Base-by-base conservation (phyloP, 1,284 basidiomycete genomes). In the Sanghuangporus sanghuang region DNA sequence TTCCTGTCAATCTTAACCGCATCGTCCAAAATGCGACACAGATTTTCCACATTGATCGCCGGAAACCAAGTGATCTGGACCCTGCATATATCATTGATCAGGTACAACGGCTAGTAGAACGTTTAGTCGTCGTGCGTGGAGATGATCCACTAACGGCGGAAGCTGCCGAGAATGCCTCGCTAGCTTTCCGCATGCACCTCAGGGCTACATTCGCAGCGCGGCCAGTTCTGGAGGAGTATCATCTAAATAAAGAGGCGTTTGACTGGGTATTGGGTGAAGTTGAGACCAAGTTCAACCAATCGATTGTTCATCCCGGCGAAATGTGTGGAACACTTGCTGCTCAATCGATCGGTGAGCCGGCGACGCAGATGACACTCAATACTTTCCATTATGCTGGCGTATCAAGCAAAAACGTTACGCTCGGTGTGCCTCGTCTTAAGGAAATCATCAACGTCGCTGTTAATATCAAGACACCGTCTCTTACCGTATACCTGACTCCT, bases 351-450 rank as follows among this genome's bases (percentile, higher is more conserved):
- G 97, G 97, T 76, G 97, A 99, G 81, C 97, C 97, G 0, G 97
- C 97, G 2, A 99, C 97, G 1, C 96, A 98, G 78, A 98, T 98
- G 96, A 98, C 95, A 11, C 77, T 98, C 64, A 93, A 98, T 75
- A 98, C 95, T 0, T 98, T 98, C 90, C 96, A 98, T 78, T 98
- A 97, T 74, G 96, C 96, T 68, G 96, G 96, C 90, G 96, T 98
- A 35, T 96, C 96, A 32, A 93, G 90, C 73, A 98, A 98, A 80
- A 96, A 96, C 78, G 96, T 98, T 57, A 98, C 96, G 0, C 92
- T 98, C 66, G 96, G 96, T 89, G 96, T 98, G 0, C 96, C 96
- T 9, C 94, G 96, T 78, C 76, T 98, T 66, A 98, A 98, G 80
- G 96, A 98, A 76, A 98, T 99, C 70, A 99, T 99, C 81, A 99